These are phyloP conservation scores for Venturia asperata DNA, from an alignment of 2,329 filamentous ascomycete species.

Conservation along the genomic window DNA sequence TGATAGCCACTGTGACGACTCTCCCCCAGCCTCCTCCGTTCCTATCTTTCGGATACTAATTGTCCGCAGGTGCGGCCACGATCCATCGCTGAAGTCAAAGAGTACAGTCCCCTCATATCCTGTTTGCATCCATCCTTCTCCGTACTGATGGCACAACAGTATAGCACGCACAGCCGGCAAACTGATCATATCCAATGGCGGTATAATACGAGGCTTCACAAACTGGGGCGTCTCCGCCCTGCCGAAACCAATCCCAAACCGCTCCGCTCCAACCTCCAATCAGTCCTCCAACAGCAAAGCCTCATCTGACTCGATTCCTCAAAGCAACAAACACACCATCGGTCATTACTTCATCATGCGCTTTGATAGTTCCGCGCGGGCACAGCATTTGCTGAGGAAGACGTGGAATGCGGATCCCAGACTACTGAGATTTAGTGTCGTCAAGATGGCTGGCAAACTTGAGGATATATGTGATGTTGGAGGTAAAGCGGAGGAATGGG, in stretches of 20 bases:
- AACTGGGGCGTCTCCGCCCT: slow-evolving; percentile 95
- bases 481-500: slow-evolving; percentile 41
- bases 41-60: not conserved
- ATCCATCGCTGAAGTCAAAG: slow-evolving; percentile 86
- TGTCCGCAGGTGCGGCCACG: slow-evolving; percentile 73
- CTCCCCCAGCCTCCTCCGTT: not conserved
- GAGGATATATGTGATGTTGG: slow-evolving; percentile 53
- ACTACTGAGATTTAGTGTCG: slow-evolving; percentile 78
- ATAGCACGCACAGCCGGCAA: slow-evolving; percentile 81
- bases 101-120: slow-evolving; percentile 49
- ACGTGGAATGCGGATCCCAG: slow-evolving; percentile 80
- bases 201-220: slow-evolving; percentile 82
- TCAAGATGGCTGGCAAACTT: slow-evolving; percentile 70
- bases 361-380: slow-evolving; percentile 70
- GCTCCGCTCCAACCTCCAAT: slow-evolving; percentile 72
- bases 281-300: slow-evolving; percentile 39
- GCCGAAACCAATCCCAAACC: slow-evolving; percentile 57
- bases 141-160: slow-evolving; percentile 42
- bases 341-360: slow-evolving; percentile 98
- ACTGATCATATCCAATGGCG: slow-evolving; percentile 72
- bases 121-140: not conserved
- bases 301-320: not conserved
- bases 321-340: slow-evolving; percentile 59
- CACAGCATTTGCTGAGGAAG: slow-evolving; percentile 66
- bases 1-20: slow-evolving; percentile 82